phyloP scores from a whole-genome alignment of 768 basidiomycete species.

The Mycena rebaudengoi region DNA sequence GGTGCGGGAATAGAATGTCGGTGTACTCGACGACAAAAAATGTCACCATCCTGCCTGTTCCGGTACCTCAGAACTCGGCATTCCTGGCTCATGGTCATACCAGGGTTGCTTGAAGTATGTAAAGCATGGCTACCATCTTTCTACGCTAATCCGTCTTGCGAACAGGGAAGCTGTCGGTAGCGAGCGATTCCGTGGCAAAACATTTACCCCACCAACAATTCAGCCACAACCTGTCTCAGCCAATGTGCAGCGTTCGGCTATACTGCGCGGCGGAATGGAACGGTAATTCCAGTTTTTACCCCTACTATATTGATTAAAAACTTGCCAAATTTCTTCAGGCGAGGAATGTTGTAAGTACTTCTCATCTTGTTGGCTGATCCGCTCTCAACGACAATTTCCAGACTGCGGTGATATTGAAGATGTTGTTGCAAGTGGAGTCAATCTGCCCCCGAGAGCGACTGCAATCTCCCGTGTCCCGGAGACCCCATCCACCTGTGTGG shows the following conservation, averaged over 20 bases:
- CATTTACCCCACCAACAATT: conserved; percentile 68
- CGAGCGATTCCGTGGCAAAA: conserved; percentile 70
- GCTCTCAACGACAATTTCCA: neutral
- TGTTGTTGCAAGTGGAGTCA: conserved; percentile 51
- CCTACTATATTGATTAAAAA: neutral
- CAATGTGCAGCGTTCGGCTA: conserved; percentile 80
- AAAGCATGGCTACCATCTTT: neutral
- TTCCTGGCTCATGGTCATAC: conserved; percentile 74
- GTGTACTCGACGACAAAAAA: conserved; percentile 67
- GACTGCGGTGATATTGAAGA: conserved; percentile 77
- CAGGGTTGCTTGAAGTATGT: conserved; percentile 73
- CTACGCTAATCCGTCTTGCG: neutral
- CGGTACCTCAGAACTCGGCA: conserved; percentile 59
- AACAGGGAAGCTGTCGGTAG: conserved; percentile 57
- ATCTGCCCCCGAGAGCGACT: conserved; percentile 52
- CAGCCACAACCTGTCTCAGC: conserved; percentile 68
- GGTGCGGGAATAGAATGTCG: conserved; percentile 80
- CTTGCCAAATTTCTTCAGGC: conserved; percentile 51
- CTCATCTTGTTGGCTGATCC: too few species aligned
- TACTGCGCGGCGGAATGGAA: conserved; percentile 73
- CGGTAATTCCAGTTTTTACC: neutral
- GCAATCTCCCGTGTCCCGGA: conserved; percentile 68
- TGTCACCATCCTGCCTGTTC: conserved; percentile 67
- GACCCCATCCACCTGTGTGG: conserved; percentile 80
- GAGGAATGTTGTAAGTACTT: conserved; percentile 75